These are phyloP conservation scores for Phytopythium cucurbitacearum DNA, from an alignment of 352 stramenopile species.

Conservation along the genomic window DNA sequence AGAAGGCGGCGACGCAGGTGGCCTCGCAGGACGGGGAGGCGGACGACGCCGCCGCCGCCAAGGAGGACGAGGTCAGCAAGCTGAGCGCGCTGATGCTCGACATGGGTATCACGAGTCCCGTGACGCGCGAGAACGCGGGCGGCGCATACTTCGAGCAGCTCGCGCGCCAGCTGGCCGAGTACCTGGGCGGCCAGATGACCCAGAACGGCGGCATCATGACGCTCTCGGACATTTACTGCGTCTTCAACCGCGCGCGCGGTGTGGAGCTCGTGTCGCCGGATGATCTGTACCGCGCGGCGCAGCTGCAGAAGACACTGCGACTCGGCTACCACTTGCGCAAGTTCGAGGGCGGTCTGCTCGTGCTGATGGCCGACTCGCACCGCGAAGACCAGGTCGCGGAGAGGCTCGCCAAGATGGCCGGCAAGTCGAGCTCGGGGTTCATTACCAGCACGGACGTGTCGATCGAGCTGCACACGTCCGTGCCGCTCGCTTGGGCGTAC, in stretches of 20 bases:
- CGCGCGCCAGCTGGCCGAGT: conserved; percentile 87
- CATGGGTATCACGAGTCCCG: conserved; percentile 92
- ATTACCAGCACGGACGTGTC: conserved; percentile 91
- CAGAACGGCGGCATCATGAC: conserved; percentile 95
- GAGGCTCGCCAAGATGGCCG: conserved; percentile 69
- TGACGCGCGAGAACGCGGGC: conserved; percentile 88
- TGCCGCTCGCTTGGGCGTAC: conserved; percentile 95
- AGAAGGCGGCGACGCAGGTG: conserved; percentile 40
- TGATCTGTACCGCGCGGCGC: conserved; percentile 92
- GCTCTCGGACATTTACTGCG: conserved; percentile 98
- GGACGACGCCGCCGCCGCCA: conserved; percentile 11
- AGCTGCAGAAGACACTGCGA: conserved; percentile 75
- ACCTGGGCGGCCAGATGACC: conserved; percentile 77
- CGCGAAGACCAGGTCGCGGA: conserved; percentile 81
- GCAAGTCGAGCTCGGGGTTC: conserved; percentile 62
- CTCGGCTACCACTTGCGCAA: conserved; percentile 92
- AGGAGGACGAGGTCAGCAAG: conserved; percentile 64
- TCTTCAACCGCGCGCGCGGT: conserved; percentile 97
- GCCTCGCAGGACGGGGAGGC: conserved; percentile 6
- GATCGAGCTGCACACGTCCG: conserved; percentile 89
- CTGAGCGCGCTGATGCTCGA: conserved; percentile 87
- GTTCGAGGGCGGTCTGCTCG: conserved; percentile 92
- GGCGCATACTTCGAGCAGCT: conserved; percentile 90
- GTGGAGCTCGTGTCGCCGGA: conserved; percentile 97
- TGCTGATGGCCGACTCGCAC: conserved; percentile 89